These are phyloP conservation scores for Phycomyces blakesleeanus DNA, from an alignment of 192 early-diverging fungal genomes.

Conservation along the genomic window DNA sequence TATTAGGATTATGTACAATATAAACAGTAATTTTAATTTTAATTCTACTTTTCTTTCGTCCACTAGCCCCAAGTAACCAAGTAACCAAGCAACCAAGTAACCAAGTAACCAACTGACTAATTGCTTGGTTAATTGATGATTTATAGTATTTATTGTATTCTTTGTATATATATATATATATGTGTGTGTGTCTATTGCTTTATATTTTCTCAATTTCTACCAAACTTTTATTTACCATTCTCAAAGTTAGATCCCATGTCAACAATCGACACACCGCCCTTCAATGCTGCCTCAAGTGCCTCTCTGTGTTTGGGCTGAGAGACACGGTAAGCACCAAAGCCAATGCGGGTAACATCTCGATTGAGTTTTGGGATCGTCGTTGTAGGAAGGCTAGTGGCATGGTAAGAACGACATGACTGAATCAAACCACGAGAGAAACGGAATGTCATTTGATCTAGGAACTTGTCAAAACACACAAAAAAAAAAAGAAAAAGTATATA, in stretches of 20 bases:
- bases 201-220: constrained; percentile 13
- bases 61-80: no score
- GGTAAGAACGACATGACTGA: not conserved
- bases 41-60: no score
- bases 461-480: not conserved
- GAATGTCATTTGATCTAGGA: not conserved
- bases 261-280: constrained; percentile 65
- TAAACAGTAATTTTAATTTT: no score
- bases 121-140: not conserved
- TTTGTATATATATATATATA: constrained; percentile 23
- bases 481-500: no score
- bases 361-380: constrained; percentile 40
- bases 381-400: constrained; percentile 22
- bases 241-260: constrained; percentile 75
- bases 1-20: no score
- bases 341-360: constrained; percentile 49
- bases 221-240: constrained; percentile 39
- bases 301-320: constrained; percentile 36
- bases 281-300: constrained; percentile 53
- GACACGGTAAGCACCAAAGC: constrained; percentile 66
- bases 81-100: no score
- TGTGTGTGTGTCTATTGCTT: constrained; percentile 40
- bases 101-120: no score
- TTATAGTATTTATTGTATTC: not conserved
- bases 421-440: not conserved